These are phyloP conservation scores for Penicillium sp. DNA, from an alignment of 2,329 filamentous ascomycete species.

Conservation along the genomic window DNA sequence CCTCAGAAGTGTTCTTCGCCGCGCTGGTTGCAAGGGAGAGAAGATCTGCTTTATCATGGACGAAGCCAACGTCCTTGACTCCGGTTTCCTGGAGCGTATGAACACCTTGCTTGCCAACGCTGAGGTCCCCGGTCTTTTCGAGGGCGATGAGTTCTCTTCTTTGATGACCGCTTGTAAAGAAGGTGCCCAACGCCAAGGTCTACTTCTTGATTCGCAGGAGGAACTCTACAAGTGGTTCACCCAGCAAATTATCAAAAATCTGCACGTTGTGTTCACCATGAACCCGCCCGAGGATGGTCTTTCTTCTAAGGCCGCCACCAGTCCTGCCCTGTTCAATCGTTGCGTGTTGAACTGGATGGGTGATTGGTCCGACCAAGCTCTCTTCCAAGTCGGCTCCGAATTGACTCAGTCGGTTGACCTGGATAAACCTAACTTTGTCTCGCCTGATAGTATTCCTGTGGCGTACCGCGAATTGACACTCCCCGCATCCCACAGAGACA, in stretches of 20 bases:
- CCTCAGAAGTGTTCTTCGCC: constrained; percentile 84
- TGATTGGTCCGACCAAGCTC: constrained; percentile 98
- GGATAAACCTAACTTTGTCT: constrained; percentile 79
- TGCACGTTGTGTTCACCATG: constrained; percentile 99
- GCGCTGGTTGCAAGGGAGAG: constrained; percentile 95
- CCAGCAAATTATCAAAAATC: constrained; percentile 96
- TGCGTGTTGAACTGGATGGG: constrained; percentile 99
- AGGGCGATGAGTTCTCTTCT: constrained; percentile 98
- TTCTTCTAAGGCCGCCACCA: constrained; percentile 94
- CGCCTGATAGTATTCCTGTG: constrained; percentile 88
- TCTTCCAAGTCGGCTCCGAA: constrained; percentile 96
- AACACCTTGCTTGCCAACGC: constrained; percentile 98
- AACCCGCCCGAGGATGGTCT: constrained; percentile 95
- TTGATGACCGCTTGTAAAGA: constrained; percentile 99
- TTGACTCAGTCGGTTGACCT: constrained; percentile 95
- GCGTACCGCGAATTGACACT: constrained; percentile 83
- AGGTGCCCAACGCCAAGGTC: constrained; percentile 90
- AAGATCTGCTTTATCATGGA: constrained; percentile 99
- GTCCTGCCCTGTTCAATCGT: constrained; percentile 97
- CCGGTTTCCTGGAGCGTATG: constrained; percentile 98
- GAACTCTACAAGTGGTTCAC: constrained; percentile 99
- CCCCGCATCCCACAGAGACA: constrained; percentile 85
- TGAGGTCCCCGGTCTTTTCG: constrained; percentile 97
- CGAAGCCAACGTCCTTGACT: constrained; percentile 96
- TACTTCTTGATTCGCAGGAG: constrained; percentile 94